Conservation (phyloP, 139 green algal genomes). For the Coelastrella sp. region DNA sequence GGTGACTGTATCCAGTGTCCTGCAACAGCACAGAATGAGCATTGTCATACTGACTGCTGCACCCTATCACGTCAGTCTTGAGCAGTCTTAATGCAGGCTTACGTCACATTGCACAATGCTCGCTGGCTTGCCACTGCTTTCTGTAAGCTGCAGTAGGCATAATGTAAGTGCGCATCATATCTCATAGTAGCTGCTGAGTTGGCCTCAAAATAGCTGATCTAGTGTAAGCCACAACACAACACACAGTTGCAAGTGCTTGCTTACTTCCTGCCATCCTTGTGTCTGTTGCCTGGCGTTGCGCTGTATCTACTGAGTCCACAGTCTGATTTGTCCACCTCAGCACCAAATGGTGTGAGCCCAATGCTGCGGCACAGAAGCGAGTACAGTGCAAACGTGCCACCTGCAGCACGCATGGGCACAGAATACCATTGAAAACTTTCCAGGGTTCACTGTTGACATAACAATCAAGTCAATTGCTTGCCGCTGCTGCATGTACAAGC, state of each 20-base stretch:
- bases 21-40: no score
- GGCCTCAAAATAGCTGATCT: not conserved
- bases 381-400: conserved; percentile 85
- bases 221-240: not conserved
- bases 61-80: no score
- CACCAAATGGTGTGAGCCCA: conserved; percentile 50
- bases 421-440: not conserved
- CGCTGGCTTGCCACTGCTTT: no score
- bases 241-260: not conserved
- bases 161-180: no score
- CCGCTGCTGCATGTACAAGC: conserved; percentile 12
- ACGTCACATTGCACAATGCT: no score
- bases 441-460: not conserved
- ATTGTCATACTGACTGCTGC: no score
- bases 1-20: no score
- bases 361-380: conserved; percentile 68
- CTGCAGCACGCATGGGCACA: conserved; percentile 46
- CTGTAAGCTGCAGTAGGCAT: no score
- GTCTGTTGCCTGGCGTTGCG: not conserved
- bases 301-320: conserved; percentile 7
- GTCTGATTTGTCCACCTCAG: not conserved
- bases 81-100: no score
- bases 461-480: not conserved
- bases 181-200: not conserved
- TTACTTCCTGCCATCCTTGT: not conserved